Conservation (phyloP, 2,329 filamentous ascomycete species). For the Trichoderma sp. region DNA sequence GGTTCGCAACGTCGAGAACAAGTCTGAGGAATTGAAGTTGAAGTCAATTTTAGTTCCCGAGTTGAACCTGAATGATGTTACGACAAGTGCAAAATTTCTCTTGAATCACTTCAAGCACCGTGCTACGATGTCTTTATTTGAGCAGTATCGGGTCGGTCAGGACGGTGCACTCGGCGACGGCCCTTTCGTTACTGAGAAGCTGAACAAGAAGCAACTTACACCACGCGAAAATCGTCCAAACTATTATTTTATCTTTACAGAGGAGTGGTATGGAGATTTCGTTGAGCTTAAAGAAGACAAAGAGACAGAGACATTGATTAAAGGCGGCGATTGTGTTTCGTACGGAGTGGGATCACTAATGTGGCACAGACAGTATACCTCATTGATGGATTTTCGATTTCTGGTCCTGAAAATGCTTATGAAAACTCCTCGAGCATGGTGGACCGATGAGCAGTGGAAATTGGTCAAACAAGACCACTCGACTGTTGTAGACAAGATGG, state of each 20-base stretch:
- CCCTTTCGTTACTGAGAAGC: constrained; percentile 35
- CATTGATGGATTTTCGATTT: neutral
- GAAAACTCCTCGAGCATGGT: neutral
- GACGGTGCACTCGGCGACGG: constrained; percentile 39
- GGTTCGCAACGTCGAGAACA: neutral
- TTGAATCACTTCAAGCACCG: constrained; percentile 40
- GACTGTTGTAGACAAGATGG: no score
- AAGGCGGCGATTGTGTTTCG: neutral
- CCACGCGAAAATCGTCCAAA: constrained; percentile 33
- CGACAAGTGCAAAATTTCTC: neutral
- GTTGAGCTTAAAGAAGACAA: neutral
- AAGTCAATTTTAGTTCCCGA: neutral
- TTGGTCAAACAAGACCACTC: neutral
- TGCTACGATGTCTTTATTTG: constrained; percentile 34
- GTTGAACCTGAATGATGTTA: neutral
- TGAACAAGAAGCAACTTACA: constrained; percentile 39
- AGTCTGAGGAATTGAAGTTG: neutral
- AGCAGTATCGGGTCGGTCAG: constrained; percentile 38
- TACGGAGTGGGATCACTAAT: neutral
- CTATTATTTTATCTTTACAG: neutral
- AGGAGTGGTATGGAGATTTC: neutral
- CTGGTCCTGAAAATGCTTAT: neutral
- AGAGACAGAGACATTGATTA: neutral
- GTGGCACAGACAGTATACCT: neutral
- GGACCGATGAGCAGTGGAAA: neutral